Evolutionary conservation across 2,329 filamentous ascomycete species (phyloP), one percentile per base, ranked within the genome.

Genomic region (Septoria linicola): DNA sequence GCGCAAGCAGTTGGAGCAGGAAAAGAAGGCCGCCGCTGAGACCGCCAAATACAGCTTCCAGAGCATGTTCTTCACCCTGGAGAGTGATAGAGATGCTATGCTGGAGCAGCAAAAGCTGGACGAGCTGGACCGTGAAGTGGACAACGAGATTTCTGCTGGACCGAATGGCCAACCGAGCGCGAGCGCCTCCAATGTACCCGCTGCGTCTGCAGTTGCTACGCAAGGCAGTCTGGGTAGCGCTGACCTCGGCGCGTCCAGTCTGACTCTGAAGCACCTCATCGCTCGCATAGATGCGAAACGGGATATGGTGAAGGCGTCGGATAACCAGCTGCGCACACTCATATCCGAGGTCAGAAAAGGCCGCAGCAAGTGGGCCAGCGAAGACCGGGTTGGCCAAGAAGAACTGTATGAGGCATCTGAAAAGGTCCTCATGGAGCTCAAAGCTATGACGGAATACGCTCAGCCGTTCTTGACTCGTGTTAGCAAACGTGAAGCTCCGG

Each of bases 301-400:
- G 65, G 85, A 89, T 59, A 83, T 89, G 73, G 92, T 99, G 45
- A 83, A 85, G 68, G 92, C 93, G 14, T 95, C 91, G 1, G 93
- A 99, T 73, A 87, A 90, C 19, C 92, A 99, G 67, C 77, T 99
- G 53, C 84, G 93, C 53, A 89, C 87, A 42, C 75, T 99, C 52
- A 96, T 99, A 81, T 96, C 93, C 63, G 93, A 99, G 71, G 93
- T 99, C 14, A 83, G 93, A 58, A 99, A 97, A 71, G 97, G 97
- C 63, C 81, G 93, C 64, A 97, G 92, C 72, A 99, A 99, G 73
- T 99, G 93, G 93, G 92, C 93, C 3, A 97, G 88, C 68, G 93
- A 97, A 70, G 93, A 99, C 63, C 93, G 95, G 61, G 87, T 99
- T 55, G 92, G 93, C 53, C 93, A 99, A 71, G 93, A 99, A 71